Evolutionary conservation across 1,284 basidiomycete species (phyloP), one percentile per base, ranked within the genome.

Genomic region (Ganoderma leucocontextum): DNA sequence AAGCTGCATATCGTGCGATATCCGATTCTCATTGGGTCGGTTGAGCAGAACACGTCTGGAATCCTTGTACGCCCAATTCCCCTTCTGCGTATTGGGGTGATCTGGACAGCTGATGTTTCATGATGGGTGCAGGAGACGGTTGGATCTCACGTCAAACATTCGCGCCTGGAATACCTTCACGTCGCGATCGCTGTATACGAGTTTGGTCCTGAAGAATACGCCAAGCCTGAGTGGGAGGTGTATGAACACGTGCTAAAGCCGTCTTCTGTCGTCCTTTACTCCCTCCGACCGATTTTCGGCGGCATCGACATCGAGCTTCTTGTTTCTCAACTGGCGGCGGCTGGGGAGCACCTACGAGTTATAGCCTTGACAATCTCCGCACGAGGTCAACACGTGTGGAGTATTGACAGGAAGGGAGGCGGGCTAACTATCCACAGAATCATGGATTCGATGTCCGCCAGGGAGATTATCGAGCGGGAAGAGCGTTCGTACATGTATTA

Each of bases 121-220:
- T 10, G 25, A 2, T 44, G 12, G 6, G n/a, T n/a, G 19, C 47
- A 63, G 66, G 9, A 52, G 4, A 38, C 13, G 9, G 13, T 67
- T 5, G 42, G 13, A 4, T 64, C 69, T 0, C 58, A 66, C 29
- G 15, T 70, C 2, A 19, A 4, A 5, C 13, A 25, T 19, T 63
- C 62, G 1, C 61, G 41, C n/a, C 25, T 71, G 4, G 70, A 68
- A 25, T 61, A 66, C 52, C 38, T 71, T 2, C 66, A 71, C 39
- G 1, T 68, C 25, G 39, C 39, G 5, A 38, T 71, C 22, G 49
- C 47, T n/a, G 52, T 41, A 9, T 64, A 44, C 52, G 35, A 33
- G n/a, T 57, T 44, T 13, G 7, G 13, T 33, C 13, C 5, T 8
- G 29, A 53, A 6, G 25, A 17, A 1, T 53, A 17, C 15, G 29